phyloP scores from a whole-genome alignment of 2,329 filamentous ascomycete species.

The Ophiostoma sp. region DNA sequence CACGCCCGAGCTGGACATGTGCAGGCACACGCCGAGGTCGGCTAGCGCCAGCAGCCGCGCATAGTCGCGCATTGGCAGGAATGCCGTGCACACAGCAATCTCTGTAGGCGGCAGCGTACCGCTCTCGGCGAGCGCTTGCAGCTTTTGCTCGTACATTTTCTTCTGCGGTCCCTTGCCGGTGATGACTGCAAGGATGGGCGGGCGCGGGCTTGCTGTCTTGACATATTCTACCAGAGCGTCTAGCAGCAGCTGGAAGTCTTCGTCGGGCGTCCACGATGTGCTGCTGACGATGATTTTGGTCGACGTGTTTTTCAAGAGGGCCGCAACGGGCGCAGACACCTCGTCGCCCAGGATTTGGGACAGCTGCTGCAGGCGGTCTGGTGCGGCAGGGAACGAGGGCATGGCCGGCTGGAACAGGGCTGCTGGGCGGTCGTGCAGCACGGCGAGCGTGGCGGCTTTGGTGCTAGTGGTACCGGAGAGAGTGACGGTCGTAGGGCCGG shows the following conservation, averaged over 20 bases:
- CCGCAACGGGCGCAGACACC: neutral
- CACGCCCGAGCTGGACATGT: constrained; percentile 89
- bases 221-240: constrained; percentile 69
- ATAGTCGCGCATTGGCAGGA: constrained; percentile 80
- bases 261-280: constrained; percentile 95
- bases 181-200: constrained; percentile 81
- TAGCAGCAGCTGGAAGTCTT: constrained; percentile 86
- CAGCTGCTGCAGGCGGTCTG: constrained; percentile 17
- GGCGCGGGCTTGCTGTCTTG: constrained; percentile 30
- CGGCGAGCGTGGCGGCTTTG: constrained; percentile 44
- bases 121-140: constrained; percentile 54
- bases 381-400: constrained; percentile 11
- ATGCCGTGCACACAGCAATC: constrained; percentile 72
- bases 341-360: constrained; percentile 21
- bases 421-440: constrained; percentile 82
- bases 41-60: constrained; percentile 76
- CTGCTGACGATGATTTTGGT: constrained; percentile 69
- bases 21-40: constrained; percentile 83
- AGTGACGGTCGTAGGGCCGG: constrained; percentile 27
- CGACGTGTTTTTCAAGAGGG: neutral
- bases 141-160: constrained; percentile 63
- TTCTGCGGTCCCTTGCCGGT: constrained; percentile 90
- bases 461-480: constrained; percentile 28
- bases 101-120: constrained; percentile 65
- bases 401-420: constrained; percentile 69